These are phyloP conservation scores for Allomyces macrogynus DNA, from an alignment of 192 early-diverging fungal genomes.

Conservation along the genomic window DNA sequence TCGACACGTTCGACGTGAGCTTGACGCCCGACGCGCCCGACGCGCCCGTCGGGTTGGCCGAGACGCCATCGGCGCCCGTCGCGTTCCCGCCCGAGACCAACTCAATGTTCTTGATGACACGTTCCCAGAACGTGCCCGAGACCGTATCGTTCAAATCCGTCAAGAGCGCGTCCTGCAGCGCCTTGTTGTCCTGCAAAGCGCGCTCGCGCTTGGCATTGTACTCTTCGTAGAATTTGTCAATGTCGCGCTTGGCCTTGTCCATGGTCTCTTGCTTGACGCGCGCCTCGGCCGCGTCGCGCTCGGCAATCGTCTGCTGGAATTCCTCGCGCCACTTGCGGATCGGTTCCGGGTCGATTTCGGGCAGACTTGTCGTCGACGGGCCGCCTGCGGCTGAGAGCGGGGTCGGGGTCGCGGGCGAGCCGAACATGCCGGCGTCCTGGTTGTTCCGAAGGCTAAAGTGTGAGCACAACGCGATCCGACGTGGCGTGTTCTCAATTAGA, in stretches of 20 bases:
- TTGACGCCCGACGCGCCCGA: too few relatives aligned
- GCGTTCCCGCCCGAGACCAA: conserved; percentile 20
- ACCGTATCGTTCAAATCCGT: conserved; percentile 22
- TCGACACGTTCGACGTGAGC: too few relatives aligned
- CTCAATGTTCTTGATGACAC: conserved; percentile 43
- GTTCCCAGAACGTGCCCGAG: conserved; percentile 51
- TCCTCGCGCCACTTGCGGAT: conserved; percentile 30
- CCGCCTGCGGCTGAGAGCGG: too few relatives aligned
- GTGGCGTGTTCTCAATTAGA: too few relatives aligned
- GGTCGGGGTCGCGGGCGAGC: too few relatives aligned
- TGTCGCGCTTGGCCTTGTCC: conserved; percentile 32
- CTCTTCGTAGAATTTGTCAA: conserved; percentile 63
- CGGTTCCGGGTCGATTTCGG: too few relatives aligned
- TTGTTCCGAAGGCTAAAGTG: too few relatives aligned
- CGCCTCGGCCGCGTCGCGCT: conserved; percentile 34
- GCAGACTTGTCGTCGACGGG: too few relatives aligned
- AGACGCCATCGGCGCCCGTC: conserved; percentile 28
- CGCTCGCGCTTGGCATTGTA: conserved; percentile 54
- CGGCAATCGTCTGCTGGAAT: conserved; percentile 28
- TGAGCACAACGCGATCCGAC: too few relatives aligned
- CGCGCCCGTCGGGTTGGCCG: conserved; percentile 10
- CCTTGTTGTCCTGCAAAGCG: conserved; percentile 35
- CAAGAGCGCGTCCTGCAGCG: conserved; percentile 16
- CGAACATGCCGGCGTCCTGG: too few relatives aligned
- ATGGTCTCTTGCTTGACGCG: conserved; percentile 34